Evolutionary conservation across 1,284 basidiomycete genomes (phyloP), one percentile per base, ranked within the genome.

Genomic region (Marasmius fiardii): DNA sequence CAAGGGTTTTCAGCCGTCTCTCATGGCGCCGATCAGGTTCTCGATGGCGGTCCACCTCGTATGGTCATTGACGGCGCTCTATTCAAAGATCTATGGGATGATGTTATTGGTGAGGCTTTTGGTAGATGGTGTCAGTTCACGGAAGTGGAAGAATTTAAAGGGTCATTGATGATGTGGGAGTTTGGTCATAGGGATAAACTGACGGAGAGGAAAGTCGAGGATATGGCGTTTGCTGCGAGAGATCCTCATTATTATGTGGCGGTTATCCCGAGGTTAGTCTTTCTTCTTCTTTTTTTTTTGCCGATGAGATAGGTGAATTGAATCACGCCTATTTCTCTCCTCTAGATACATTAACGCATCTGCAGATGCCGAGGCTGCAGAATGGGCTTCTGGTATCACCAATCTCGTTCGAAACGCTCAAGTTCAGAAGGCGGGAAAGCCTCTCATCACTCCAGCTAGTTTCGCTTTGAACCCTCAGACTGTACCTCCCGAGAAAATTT

Each of bases 401-500:
- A 16, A 5, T 5, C 18, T 20, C 18, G 43, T 45, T 21, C 20
- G 21, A 5, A 12, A 3, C 4, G 5, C 24, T 21, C 43, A 28
- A 4, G 7, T 23, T 21, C 5, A 53, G 23, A 53, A 47, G 24
- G 14, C 52, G 18, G 52, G 26, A 12, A n/a, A 31, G 2, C 23
- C 43, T 28, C 37, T 37, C 20, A 10, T n/a, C 8, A 28, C 39
- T 11, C 43, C 31, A 10, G 41, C 31, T 11, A 49, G 54, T 16
- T 50, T 55, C 37, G 23, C 31, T 21, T 35, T 55, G 44, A 20
- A 28, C 37, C 54, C 33, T 11, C 45, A 24, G 11, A 18, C 43
- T 43, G 54, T 49, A n/a, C 39, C 10, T n/a, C n/a, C 60, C 1
- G 67, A 69, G 54, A 65, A 67, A 41, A 65, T 71, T 5, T 68